Evolutionary conservation across 2,329 filamentous ascomycete species (phyloP).

Genomic region (Plectosphaerella plurivora): DNA sequence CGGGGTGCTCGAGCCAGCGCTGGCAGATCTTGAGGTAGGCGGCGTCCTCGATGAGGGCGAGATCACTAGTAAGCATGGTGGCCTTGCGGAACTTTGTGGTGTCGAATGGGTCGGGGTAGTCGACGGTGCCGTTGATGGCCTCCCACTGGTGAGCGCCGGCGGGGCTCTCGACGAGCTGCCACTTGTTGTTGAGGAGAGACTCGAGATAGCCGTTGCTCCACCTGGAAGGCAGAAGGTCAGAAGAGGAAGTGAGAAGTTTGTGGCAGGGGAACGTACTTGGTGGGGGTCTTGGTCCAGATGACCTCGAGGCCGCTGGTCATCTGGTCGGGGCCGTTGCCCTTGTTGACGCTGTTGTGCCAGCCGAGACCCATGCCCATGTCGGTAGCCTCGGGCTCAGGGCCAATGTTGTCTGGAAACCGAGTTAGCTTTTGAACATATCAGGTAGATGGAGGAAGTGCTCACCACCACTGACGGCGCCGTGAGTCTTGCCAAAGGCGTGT

Average conservation of each 20-base stretch:
- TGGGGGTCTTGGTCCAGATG: constrained; percentile 72
- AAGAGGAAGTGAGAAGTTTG: too few relatives aligned
- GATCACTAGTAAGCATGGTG: constrained; percentile 71
- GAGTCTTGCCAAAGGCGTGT: constrained; percentile 77
- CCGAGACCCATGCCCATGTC: constrained; percentile 56
- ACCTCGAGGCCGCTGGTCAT: constrained; percentile 77
- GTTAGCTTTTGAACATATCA: background rate
- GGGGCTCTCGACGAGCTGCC: constrained; percentile 71
- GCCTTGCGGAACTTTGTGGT: constrained; percentile 66
- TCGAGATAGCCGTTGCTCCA: constrained; percentile 73
- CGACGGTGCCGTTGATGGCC: constrained; percentile 62
- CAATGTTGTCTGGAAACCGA: constrained; percentile 51
- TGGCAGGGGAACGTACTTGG: constrained; percentile 34
- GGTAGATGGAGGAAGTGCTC: background rate
- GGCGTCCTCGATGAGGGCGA: constrained; percentile 67
- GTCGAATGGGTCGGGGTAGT: constrained; percentile 70
- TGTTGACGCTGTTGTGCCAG: constrained; percentile 61
- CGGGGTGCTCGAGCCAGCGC: constrained; percentile 63
- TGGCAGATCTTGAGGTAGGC: constrained; percentile 72
- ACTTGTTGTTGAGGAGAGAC: constrained; percentile 74
- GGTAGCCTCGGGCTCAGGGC: constrained; percentile 63
- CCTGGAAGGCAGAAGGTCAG: background rate
- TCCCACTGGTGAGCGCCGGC: constrained; percentile 74
- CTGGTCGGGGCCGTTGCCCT: constrained; percentile 66
- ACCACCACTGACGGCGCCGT: constrained; percentile 53